phyloP scores from a whole-genome alignment of 345 rosid genomes.

The Hypericum perforatum region DNA sequence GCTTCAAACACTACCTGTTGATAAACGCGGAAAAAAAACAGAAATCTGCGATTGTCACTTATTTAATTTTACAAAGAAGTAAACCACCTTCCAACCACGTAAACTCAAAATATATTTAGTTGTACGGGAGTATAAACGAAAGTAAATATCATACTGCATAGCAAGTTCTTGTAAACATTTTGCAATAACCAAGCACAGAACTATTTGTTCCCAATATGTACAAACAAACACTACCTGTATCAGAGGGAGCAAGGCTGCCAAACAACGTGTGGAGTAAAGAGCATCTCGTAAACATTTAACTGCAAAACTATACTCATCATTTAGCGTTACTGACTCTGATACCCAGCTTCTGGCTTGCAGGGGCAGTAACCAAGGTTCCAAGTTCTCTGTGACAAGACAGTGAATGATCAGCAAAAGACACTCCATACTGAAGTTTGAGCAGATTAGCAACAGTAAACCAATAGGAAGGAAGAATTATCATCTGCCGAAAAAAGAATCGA shows the following conservation, averaged over 20 bases:
- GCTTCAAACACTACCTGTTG: background rate
- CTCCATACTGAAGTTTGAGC: background rate
- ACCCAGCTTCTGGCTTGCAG: conserved; percentile 30
- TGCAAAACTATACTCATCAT: conserved; percentile 48
- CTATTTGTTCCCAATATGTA: too few species aligned
- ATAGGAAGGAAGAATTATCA: too few species aligned
- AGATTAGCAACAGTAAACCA: too few species aligned
- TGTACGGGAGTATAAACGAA: too few species aligned
- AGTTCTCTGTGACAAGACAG: conserved; percentile 11
- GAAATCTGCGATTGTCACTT: too few species aligned
- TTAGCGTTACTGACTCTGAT: conserved; percentile 23
- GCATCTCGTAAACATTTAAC: conserved; percentile 46
- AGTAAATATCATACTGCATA: too few species aligned
- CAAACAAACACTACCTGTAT: conserved; percentile 37
- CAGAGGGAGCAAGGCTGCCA: conserved; percentile 66
- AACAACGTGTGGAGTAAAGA: conserved; percentile 26
- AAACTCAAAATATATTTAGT: too few species aligned
- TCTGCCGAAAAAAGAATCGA: too few species aligned
- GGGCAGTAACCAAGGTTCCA: conserved; percentile 71
- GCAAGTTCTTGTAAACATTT: too few species aligned
- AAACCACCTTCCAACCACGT: too few species aligned
- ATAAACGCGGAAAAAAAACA: background rate
- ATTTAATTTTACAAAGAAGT: too few species aligned
- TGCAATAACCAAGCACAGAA: too few species aligned
- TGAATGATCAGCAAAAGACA: background rate